Evolutionary conservation across 2,329 filamentous ascomycete species (phyloP).

Genomic region (Paecilomyces dactylethromorphus): DNA sequence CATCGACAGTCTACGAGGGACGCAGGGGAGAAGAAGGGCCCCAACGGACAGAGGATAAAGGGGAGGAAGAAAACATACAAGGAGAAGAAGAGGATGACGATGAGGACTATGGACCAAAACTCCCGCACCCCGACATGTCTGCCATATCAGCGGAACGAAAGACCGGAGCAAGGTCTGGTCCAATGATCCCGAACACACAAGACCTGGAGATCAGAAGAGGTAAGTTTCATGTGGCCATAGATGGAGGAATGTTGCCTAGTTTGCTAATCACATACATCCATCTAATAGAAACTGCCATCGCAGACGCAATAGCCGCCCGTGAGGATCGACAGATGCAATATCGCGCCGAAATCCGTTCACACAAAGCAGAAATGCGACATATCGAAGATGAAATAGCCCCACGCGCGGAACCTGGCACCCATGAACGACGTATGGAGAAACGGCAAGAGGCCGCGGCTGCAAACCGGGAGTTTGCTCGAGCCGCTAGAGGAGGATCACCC

Average conservation of each 20-base stretch:
- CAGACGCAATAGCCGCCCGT: conserved; percentile 21
- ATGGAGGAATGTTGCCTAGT: neutral
- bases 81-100: conserved; percentile 29
- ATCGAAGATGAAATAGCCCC: conserved; percentile 68
- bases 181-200: conserved; percentile 60
- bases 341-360: conserved; percentile 48
- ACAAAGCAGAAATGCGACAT: conserved; percentile 25
- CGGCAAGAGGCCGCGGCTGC: conserved; percentile 64
- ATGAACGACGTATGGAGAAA: conserved; percentile 83
- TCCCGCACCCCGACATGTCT: conserved; percentile 30
- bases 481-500: conserved; percentile 53
- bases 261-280: neutral
- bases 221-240: conserved; percentile 8
- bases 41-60: conserved; percentile 3
- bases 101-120: conserved; percentile 54
- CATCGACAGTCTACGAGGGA: conserved; percentile 17
- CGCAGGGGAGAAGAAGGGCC: conserved; percentile 5
- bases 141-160: conserved; percentile 14
- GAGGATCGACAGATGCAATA: conserved; percentile 24
- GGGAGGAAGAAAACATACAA: conserved; percentile 14
- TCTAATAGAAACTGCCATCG: conserved; percentile 21
- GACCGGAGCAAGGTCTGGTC: conserved; percentile 40
- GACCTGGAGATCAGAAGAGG: conserved; percentile 60
- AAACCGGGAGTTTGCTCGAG: conserved; percentile 63
- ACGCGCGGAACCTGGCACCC: conserved; percentile 73